Evolutionary conservation across 257 asterid species (phyloP).

Genomic region (Ilex asprella): DNA sequence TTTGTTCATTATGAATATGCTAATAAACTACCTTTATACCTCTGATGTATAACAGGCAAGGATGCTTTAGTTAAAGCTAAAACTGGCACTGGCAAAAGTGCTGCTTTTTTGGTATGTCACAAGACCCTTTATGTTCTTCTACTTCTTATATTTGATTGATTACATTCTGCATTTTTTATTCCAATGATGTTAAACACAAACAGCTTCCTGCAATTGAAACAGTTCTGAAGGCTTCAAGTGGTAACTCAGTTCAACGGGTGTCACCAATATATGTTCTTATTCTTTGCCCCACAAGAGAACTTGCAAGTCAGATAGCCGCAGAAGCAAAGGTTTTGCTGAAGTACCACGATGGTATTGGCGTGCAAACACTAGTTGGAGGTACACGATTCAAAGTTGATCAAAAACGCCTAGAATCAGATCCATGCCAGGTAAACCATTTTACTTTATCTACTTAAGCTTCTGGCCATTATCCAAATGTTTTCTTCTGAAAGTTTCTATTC

Average conservation of each 20-base stretch:
- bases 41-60: slow-evolving; percentile 37
- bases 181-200: slow-evolving; percentile 48
- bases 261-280: slow-evolving; percentile 66
- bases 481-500: background rate
- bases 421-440: slow-evolving; percentile 46
- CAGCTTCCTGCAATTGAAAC: slow-evolving; percentile 99
- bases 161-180: slow-evolving; percentile 6
- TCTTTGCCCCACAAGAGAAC: slow-evolving; percentile 92
- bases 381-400: slow-evolving; percentile 85
- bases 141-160: slow-evolving; percentile 2
- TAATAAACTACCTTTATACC: background rate
- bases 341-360: slow-evolving; percentile 81
- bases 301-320: slow-evolving; percentile 91
- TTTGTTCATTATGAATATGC: slow-evolving; percentile 10
- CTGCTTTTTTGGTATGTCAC: slow-evolving; percentile 77
- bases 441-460: background rate
- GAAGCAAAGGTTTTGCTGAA: slow-evolving; percentile 85
- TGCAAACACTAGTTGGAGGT: slow-evolving; percentile 84
- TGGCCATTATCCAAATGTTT: background rate
- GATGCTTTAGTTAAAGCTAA: slow-evolving; percentile 90
- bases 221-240: slow-evolving; percentile 64
- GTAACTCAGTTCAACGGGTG: slow-evolving; percentile 28
- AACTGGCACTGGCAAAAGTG: slow-evolving; percentile 93
- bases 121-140: slow-evolving; percentile 9
- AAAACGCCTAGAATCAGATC: slow-evolving; percentile 63